These are phyloP conservation scores for Penicillium coprophilum DNA, from an alignment of 495 filamentous ascomycete species.

Conservation along the genomic window DNA sequence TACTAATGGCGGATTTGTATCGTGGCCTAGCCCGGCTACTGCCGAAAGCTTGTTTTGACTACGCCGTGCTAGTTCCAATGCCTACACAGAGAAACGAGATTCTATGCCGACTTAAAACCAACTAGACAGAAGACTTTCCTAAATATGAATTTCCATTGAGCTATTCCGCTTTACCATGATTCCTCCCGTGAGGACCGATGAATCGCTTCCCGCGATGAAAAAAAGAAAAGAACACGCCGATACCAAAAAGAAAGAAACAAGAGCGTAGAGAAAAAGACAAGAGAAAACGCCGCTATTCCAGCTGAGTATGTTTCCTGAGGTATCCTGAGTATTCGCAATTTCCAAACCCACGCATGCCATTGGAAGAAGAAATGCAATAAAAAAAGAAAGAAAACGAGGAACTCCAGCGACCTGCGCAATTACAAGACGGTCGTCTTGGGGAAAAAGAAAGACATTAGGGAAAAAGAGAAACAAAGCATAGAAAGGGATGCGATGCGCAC, in stretches of 20 bases:
- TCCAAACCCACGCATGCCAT: conserved; percentile 15
- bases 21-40: not conserved
- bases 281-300: conserved; percentile 13
- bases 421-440: conserved; percentile 1
- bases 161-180: not conserved
- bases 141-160: not conserved
- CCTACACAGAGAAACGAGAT: not conserved
- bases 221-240: not conserved
- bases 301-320: conserved; percentile 3
- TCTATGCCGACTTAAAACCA: not conserved
- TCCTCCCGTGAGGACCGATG: not conserved
- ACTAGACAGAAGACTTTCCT: not conserved
- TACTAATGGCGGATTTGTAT: not conserved
- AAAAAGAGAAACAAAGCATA: not conserved
- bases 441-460: not conserved
- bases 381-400: not conserved
- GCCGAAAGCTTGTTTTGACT: conserved; percentile 2
- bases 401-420: conserved; percentile 13
- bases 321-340: conserved; percentile 16
- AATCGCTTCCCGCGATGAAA: not conserved
- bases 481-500: not conserved
- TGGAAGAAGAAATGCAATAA: not conserved
- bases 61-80: too few species aligned
- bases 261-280: not conserved
- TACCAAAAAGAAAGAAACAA: conserved; percentile 13